Evolutionary conservation across 768 basidiomycete species (phyloP).

Genomic region (Russula dissimulans): DNA sequence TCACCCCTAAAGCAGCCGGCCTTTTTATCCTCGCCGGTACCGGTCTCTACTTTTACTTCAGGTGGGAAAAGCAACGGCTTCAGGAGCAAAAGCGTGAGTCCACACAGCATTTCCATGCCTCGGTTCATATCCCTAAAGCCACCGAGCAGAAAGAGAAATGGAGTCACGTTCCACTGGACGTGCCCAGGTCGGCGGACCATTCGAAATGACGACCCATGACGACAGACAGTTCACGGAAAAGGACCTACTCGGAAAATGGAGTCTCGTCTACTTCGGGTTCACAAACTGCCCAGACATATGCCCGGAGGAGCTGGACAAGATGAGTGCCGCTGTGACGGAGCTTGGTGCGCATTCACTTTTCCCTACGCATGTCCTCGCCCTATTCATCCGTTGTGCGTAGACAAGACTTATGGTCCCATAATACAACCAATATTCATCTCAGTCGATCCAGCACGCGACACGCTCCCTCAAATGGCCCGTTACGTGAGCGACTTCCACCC

Average conservation of each 20-base stretch:
- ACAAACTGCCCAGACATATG: conserved; percentile 99
- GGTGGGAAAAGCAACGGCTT: conserved; percentile 72
- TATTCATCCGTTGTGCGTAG: conserved; percentile 30
- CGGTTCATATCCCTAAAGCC: not conserved
- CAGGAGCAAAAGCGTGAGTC: conserved; percentile 64
- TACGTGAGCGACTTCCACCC: conserved; percentile 87
- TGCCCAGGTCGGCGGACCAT: conserved; percentile 87
- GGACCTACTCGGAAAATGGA: conserved; percentile 84
- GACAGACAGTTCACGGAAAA: conserved; percentile 69
- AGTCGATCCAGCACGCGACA: conserved; percentile 92
- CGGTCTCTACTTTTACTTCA: conserved; percentile 83
- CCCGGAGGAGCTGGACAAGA: conserved; percentile 95
- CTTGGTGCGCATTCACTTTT: conserved; percentile 44
- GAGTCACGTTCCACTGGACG: conserved; percentile 68
- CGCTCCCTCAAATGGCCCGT: conserved; percentile 44
- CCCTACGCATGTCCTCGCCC: not conserved
- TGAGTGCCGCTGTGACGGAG: conserved; percentile 63
- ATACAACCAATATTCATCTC: conserved; percentile 92
- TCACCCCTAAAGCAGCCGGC: conserved; percentile 77
- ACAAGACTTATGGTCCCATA: conserved; percentile 56
- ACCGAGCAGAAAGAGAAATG: conserved; percentile 50
- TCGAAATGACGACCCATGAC: conserved; percentile 59
- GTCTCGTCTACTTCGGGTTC: conserved; percentile 95
- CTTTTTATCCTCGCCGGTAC: conserved; percentile 77
- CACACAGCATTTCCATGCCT: not conserved